phyloP scores from a whole-genome alignment of 768 basidiomycete species.

The Zangia roseola region DNA sequence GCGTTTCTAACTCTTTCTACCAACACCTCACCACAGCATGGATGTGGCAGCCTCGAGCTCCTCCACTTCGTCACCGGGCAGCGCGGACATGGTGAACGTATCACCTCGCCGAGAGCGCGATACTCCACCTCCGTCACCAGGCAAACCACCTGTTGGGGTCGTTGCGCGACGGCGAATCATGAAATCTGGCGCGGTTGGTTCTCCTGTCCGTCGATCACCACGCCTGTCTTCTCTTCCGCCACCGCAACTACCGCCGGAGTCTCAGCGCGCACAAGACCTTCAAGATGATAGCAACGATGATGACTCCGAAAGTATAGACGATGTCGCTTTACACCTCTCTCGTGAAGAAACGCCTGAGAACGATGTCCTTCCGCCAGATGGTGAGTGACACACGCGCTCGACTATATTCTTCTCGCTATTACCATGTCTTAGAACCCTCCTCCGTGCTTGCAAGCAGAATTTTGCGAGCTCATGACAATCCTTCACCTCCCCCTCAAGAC shows the following conservation, averaged over 20 bases:
- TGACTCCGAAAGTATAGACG: conserved; percentile 30
- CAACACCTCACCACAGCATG: conserved; percentile 15
- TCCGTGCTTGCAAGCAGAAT: conserved; percentile 65
- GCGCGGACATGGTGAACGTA: conserved; percentile 43
- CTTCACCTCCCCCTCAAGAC: conserved; percentile 59
- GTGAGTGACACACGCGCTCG: conserved; percentile 23
- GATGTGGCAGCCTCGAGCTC: conserved; percentile 20
- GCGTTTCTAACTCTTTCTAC: background rate
- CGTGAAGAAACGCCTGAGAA: conserved; percentile 51
- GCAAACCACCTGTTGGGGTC: conserved; percentile 43
- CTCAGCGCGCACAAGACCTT: conserved; percentile 11
- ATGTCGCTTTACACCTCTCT: conserved; percentile 28
- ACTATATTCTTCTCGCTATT: conserved; percentile 9
- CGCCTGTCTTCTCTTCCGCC: conserved; percentile 45
- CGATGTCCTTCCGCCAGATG: conserved; percentile 45
- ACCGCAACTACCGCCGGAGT: conserved; percentile 17
- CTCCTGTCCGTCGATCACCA: conserved; percentile 49
- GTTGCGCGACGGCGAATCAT: conserved; percentile 29
- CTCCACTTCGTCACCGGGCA: conserved; percentile 28
- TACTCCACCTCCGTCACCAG: conserved; percentile 52
- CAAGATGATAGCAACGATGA: conserved; percentile 28
- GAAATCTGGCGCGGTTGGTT: conserved; percentile 26
- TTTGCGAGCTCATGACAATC: conserved; percentile 70
- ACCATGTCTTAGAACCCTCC: conserved; percentile 53
- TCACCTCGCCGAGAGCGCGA: conserved; percentile 47